These are phyloP conservation scores for Stagonosporopsis chrysanthemi DNA, from an alignment of 2,329 filamentous ascomycete genomes.

Conservation along the genomic window DNA sequence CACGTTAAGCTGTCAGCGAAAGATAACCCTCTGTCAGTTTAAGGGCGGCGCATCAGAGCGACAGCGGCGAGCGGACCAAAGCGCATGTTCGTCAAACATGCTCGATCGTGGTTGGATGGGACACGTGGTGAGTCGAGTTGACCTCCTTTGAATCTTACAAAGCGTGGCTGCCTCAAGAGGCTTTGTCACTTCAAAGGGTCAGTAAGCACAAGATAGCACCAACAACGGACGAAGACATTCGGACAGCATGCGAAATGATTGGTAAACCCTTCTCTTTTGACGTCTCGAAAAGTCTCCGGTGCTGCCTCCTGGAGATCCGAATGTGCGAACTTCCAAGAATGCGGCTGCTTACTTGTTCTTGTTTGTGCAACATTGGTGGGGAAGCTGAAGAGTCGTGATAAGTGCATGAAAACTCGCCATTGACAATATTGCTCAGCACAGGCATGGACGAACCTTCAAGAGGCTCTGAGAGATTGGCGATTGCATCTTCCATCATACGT, in stretches of 20 bases:
- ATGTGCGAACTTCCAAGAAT: constrained; percentile 5
- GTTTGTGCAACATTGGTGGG: constrained; percentile 12
- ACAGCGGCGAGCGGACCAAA: constrained; percentile 4
- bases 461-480: background rate
- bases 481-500: background rate
- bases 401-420: background rate
- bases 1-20: constrained; percentile 12
- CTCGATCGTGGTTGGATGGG: background rate
- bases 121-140: constrained; percentile 1
- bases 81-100: background rate
- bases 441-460: background rate
- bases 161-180: constrained; percentile 9
- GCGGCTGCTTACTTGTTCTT: constrained; percentile 10
- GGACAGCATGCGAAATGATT: constrained; percentile 2
- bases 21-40: constrained; percentile 8
- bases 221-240: constrained; percentile 17
- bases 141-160: constrained; percentile 1
- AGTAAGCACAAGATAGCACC: constrained; percentile 8
- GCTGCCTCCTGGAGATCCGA: background rate
- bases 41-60: constrained; percentile 2
- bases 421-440: background rate
- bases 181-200: constrained; percentile 7
- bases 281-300: background rate
- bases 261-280: constrained; percentile 2
- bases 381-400: background rate